phyloP scores from a whole-genome alignment of 2,329 filamentous ascomycete genomes.

The Kalmusia sp. region DNA sequence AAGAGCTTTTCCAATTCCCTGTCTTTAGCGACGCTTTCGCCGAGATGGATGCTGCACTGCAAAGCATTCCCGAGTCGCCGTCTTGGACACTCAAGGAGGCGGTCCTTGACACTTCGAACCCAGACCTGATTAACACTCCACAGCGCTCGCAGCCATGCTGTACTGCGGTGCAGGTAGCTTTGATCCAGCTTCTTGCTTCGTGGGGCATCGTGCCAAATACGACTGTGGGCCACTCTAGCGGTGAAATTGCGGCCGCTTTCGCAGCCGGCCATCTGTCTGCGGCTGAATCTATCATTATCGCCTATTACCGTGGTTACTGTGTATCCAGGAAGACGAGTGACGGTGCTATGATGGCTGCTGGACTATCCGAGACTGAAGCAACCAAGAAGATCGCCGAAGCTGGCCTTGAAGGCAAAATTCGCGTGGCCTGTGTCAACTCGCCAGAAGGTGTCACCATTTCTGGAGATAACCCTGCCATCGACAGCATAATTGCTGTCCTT shows the following conservation, averaged over 20 bases:
- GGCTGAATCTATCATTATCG: constrained; percentile 5
- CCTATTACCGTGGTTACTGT: constrained; percentile 13
- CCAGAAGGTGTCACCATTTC: constrained; percentile 28
- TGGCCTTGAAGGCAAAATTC: not conserved
- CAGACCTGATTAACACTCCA: constrained; percentile 1
- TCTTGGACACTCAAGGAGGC: not conserved
- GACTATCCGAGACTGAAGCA: not conserved
- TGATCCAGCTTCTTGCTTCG: constrained; percentile 16
- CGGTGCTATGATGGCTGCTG: not conserved
- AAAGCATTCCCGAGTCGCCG: not conserved
- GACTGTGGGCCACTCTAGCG: constrained; percentile 13
- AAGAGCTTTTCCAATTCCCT: constrained; percentile 1
- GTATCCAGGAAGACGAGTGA: not conserved
- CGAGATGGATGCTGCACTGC: not conserved
- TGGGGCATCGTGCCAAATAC: constrained; percentile 4
- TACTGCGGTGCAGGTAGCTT: constrained; percentile 19
- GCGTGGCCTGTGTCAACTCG: constrained; percentile 41
- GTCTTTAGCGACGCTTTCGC: not conserved
- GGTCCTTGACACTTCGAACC: not conserved
- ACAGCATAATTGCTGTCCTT: constrained; percentile 53
- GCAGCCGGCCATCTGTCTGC: constrained; percentile 1
- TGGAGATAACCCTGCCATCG: constrained; percentile 46
- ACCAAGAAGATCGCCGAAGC: not conserved
- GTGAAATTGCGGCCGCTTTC: constrained; percentile 17
- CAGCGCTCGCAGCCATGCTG: constrained; percentile 18